phyloP scores from a whole-genome alignment of 148 eudicot species.

The Simmondsia chinensis region DNA sequence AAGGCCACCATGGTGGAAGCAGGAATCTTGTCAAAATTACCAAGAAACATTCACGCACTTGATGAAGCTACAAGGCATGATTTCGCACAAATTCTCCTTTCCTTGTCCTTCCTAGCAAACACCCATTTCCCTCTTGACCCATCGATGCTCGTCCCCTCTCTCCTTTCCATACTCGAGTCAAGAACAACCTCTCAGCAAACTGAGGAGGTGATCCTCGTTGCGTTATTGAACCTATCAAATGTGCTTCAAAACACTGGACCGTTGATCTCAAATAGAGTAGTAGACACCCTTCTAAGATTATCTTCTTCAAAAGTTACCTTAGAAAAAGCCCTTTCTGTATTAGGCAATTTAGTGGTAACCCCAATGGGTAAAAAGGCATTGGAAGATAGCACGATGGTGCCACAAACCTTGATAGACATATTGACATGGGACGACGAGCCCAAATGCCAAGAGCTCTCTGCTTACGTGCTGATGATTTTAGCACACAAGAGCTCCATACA shows the following conservation, averaged over 20 bases:
- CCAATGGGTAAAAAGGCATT: slow-evolving; percentile 50
- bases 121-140: slow-evolving; percentile 40
- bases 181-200: slow-evolving; percentile 26
- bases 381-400: slow-evolving; percentile 42
- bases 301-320: slow-evolving; percentile 35
- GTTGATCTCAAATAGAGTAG: slow-evolving; percentile 30
- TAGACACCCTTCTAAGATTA: slow-evolving; percentile 31
- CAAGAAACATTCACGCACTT: slow-evolving; percentile 15
- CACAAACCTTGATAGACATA: slow-evolving; percentile 59
- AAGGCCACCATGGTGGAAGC: slow-evolving; percentile 74
- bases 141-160: slow-evolving; percentile 33
- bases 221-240: slow-evolving; percentile 57
- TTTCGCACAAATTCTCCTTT: slow-evolving; percentile 41
- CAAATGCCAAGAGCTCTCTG: slow-evolving; percentile 61
- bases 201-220: slow-evolving; percentile 37
- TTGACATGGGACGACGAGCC: slow-evolving; percentile 69
- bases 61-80: slow-evolving; percentile 42
- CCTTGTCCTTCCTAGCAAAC: slow-evolving; percentile 55
- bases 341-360: slow-evolving; percentile 73
- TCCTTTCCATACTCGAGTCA: slow-evolving; percentile 37
- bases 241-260: slow-evolving; percentile 41
- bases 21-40: slow-evolving; percentile 63
- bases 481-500: slow-evolving; percentile 62
- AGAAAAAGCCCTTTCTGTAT: slow-evolving; percentile 62
- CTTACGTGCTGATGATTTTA: slow-evolving; percentile 68